Evolutionary conservation across 805 yeast genomes (phyloP), one percentile per base, ranked within the genome.

Genomic region (Candida pseudoglaebosa): DNA sequence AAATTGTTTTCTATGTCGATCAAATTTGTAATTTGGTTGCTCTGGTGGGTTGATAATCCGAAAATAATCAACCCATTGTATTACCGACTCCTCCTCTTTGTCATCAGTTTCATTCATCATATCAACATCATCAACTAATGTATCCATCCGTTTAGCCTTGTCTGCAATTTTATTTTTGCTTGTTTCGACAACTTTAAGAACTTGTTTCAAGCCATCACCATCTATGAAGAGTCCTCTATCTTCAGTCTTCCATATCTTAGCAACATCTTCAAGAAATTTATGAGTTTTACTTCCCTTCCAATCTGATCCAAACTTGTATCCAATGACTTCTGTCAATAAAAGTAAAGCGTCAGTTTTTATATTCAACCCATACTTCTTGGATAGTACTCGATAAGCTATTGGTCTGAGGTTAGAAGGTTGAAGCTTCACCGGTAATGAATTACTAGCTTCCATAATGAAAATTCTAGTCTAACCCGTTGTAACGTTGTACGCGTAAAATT

Each of bases 281-380:
- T 81, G 84, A 1, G 87, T 70, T 41, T 71, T 69, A 0, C 77
- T 66, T 7, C 84, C 76, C 50, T 85, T 75, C 98, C 99, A 91
- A 36, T 88, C 89, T 5, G 75, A 76, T 8, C 98, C 98, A 59
- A 81, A 90, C 32, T 73, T 73, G 30, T 69, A 70, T 2, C 97
- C 93, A 18, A 93, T 70, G 38, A 78, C 74, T n/a, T 78, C 80
- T 1, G 96, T 85, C 22, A 93, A 63, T 1, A 75, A 73, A 32
- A 71, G 75, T 12, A 93, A 66, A 0, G 96, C 98, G 46, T 84
- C 82, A 0, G 96, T 81, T 52, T 91, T 88, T 46, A 93, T 76
- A 57, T 89, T 89, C 20, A 93, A 73, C 0, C 97, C 96, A 56
- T 88, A 91, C 55, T 91, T 93, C 61, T 89, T 91, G 4, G 98